Conservation (phyloP, 2,329 filamentous ascomycete species). For the Fusarium sp. region DNA sequence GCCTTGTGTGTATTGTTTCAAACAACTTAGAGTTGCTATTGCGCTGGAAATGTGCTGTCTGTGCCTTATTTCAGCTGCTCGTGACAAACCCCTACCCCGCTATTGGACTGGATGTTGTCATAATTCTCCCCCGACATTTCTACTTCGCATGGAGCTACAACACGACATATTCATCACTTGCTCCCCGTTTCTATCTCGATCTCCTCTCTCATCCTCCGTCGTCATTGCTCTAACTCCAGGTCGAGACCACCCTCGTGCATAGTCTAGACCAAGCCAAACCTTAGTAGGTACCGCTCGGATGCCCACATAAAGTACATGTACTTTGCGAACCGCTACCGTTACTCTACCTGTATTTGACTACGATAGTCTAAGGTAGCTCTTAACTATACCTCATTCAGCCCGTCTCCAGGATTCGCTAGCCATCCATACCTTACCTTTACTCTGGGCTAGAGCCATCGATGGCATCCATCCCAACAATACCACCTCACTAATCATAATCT, state of each 20-base stretch:
- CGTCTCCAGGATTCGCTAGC: conserved; percentile 35
- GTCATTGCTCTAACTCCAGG: conserved; percentile 24
- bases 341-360: conserved; percentile 6
- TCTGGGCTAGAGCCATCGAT: conserved; percentile 2
- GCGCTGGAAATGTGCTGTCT: background rate
- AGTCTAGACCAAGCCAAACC: conserved; percentile 13
- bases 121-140: background rate
- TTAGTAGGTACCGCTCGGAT: background rate
- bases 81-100: conserved; percentile 28
- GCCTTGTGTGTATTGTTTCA: background rate
- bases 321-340: conserved; percentile 26
- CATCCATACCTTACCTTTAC: conserved; percentile 7
- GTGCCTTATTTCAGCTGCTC: conserved; percentile 11
- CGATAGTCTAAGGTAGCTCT: conserved; percentile 8
- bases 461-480: conserved; percentile 15
- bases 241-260: conserved; percentile 20
- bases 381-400: conserved; percentile 28
- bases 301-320: conserved; percentile 26
- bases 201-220: conserved; percentile 8
- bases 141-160: background rate
- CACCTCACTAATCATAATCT: conserved; percentile 24
- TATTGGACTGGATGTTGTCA: conserved; percentile 26
- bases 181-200: background rate
- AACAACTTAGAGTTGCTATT: background rate
- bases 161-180: background rate